Conservation (phyloP, 2,329 filamentous ascomycete species). For the Microsporum audouinii region DNA sequence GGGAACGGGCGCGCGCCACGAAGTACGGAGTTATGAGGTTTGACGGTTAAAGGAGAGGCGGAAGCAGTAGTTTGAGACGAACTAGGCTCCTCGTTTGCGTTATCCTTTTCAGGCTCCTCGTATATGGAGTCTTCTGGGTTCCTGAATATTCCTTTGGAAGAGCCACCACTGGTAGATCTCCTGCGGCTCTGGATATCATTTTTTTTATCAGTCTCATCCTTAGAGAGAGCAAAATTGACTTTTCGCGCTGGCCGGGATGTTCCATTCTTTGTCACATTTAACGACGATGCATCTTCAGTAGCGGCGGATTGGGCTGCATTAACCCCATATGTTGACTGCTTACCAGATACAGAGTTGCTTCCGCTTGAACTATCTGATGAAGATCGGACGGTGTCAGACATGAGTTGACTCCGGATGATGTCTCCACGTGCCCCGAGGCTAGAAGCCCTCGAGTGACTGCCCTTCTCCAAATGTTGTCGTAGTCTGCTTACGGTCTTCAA, state of each 20-base stretch:
- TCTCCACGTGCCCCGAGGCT: conserved; percentile 15
- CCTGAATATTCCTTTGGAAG: conserved; percentile 43
- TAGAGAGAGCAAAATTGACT: conserved; percentile 31
- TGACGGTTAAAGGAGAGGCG: conserved; percentile 43
- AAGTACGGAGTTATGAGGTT: conserved; percentile 53
- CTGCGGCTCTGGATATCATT: conserved; percentile 16
- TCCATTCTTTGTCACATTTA: conserved; percentile 16
- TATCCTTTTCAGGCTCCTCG: conserved; percentile 61
- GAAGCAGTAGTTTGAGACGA: conserved; percentile 18
- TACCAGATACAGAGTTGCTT: conserved; percentile 6
- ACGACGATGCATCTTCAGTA: conserved; percentile 2
- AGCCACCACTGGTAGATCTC: conserved; percentile 28
- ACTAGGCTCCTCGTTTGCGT: conserved; percentile 19
- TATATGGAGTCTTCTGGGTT: conserved; percentile 59
- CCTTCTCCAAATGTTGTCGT: conserved; percentile 35
- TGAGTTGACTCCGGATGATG: conserved; percentile 3
- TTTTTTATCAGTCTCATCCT: conserved; percentile 18
- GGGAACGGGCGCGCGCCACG: conserved; percentile 33
- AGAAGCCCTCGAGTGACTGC: conserved; percentile 36
- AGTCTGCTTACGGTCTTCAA: conserved; percentile 21
- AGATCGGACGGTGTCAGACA: conserved; percentile 7
- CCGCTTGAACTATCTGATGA: conserved; percentile 15
- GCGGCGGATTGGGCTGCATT: background rate
- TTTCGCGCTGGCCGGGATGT: conserved; percentile 27
- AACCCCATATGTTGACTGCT: background rate